A percentile compares a stretch with the other conserved stretches of the same genome.
These are phyloP conservation scores for Annulohypoxylon bovei DNA, from an alignment of 495 filamentous ascomycete species.

Conservation along the genomic window DNA sequence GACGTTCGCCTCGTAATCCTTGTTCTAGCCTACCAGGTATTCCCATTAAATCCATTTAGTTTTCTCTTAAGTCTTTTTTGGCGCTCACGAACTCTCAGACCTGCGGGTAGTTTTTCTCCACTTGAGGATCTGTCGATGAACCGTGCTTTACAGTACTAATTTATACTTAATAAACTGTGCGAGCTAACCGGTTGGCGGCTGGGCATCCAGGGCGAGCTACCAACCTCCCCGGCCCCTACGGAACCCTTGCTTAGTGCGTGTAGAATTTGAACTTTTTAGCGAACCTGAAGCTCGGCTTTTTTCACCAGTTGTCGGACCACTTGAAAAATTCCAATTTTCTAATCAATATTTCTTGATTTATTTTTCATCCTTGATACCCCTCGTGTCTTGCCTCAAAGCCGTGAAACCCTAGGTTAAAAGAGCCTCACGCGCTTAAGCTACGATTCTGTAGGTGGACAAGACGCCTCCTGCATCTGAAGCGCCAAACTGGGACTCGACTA, in stretches of 20 bases:
- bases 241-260: slow-evolving; percentile 8
- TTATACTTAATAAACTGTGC: slow-evolving; percentile 5
- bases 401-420: slow-evolving; percentile 22
- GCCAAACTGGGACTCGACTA: slow-evolving; percentile 15
- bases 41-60: background rate
- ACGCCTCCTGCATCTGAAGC: slow-evolving; percentile 24
- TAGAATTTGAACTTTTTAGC: background rate
- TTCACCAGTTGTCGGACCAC: background rate
- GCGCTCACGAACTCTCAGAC: slow-evolving; percentile 3
- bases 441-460: slow-evolving; percentile 21
- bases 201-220: background rate
- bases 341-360: slow-evolving; percentile 2
- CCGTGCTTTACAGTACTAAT: slow-evolving; percentile 27
- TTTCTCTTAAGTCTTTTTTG: background rate
- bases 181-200: slow-evolving; percentile 3
- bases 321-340: slow-evolving; percentile 23
- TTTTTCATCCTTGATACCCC: slow-evolving; percentile 33
- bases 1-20: slow-evolving; percentile 22
- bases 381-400: slow-evolving; percentile 29
- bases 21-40: background rate
- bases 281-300: background rate
- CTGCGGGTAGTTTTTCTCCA: slow-evolving; percentile 25
- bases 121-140: slow-evolving; percentile 11
- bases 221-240: background rate
- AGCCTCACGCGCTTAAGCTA: slow-evolving; percentile 38